Conservation (phyloP, 139 green algal species). For the Chlorella sp. region DNA sequence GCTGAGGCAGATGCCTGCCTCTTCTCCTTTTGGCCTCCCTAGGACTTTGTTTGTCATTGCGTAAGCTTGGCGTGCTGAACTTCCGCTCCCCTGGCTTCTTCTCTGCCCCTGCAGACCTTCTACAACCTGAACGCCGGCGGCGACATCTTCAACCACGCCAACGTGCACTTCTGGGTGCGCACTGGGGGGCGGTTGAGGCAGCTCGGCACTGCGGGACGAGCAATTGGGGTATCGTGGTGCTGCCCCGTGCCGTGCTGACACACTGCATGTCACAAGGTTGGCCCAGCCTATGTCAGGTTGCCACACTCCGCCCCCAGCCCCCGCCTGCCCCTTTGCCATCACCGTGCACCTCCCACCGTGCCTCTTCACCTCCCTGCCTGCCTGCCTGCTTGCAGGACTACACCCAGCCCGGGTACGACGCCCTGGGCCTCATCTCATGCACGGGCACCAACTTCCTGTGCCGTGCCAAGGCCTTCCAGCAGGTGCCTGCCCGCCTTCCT, state of each 20-base stretch:
- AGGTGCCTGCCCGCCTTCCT: conserved; percentile 10
- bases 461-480: conserved; percentile 60
- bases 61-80: not conserved
- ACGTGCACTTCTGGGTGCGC: conserved; percentile 82
- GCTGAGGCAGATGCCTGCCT: not conserved
- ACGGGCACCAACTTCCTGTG: conserved; percentile 81
- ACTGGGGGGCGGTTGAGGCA: not conserved
- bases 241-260: not conserved
- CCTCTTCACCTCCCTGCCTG: too few species aligned
- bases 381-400: not conserved
- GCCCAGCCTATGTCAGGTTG: not conserved
- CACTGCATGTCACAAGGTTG: not conserved
- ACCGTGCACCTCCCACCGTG: not conserved
- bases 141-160: conserved; percentile 92
- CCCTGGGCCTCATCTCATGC: conserved; percentile 73
- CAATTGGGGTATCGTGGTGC: not conserved
- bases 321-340: not conserved
- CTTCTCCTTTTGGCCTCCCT: not conserved
- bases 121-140: conserved; percentile 78
- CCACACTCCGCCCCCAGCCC: not conserved
- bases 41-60: not conserved
- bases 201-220: too few species aligned
- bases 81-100: not conserved
- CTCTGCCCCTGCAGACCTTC: conserved; percentile 65
- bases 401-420: conserved; percentile 71